A percentile compares a stretch with the other conserved stretches of the same genome.
Conservation (phyloP, 2,329 filamentous ascomycete species). For the Fusarium subglutinans region DNA sequence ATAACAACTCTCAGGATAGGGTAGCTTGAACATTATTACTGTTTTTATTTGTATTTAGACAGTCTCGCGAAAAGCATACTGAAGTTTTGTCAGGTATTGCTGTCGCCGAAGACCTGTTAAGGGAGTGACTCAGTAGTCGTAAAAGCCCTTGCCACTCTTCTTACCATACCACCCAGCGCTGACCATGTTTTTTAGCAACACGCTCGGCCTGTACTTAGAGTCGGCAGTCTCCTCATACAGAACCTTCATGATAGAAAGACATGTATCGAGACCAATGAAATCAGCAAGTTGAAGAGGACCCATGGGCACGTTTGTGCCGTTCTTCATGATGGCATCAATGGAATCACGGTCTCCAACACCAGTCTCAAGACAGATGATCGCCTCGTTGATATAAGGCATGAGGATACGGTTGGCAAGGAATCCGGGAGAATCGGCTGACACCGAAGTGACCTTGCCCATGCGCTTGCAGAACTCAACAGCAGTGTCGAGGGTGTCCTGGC, state of each 20-base stretch:
- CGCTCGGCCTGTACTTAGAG: conserved; percentile 91
- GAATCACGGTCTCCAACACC: conserved; percentile 88
- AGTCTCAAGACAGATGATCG: conserved; percentile 94
- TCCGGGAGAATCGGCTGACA: conserved; percentile 88
- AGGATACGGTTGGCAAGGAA: conserved; percentile 97
- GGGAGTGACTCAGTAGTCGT: conserved; percentile 73
- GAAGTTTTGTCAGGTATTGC: not conserved
- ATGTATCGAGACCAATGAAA: conserved; percentile 97
- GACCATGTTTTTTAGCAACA: conserved; percentile 92
- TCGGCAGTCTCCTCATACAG: conserved; percentile 91
- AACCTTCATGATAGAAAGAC: conserved; percentile 96
- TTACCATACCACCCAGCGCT: conserved; percentile 97
- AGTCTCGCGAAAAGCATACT: not conserved
- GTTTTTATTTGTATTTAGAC: not conserved
- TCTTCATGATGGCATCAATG: conserved; percentile 99
- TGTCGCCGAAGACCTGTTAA: not conserved
- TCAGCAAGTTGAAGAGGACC: conserved; percentile 92
- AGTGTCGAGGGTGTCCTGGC: conserved; percentile 79
- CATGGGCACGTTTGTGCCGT: conserved; percentile 98
- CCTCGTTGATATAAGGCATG: conserved; percentile 99
- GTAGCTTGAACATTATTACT: not conserved
- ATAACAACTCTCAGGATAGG: not conserved
- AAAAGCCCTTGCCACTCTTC: conserved; percentile 97
- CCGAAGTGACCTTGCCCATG: conserved; percentile 92
- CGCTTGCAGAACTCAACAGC: conserved; percentile 86